Base-by-base conservation (phyloP, 495 filamentous ascomycete genomes). In the Aspergillus sclerotioniger region DNA sequence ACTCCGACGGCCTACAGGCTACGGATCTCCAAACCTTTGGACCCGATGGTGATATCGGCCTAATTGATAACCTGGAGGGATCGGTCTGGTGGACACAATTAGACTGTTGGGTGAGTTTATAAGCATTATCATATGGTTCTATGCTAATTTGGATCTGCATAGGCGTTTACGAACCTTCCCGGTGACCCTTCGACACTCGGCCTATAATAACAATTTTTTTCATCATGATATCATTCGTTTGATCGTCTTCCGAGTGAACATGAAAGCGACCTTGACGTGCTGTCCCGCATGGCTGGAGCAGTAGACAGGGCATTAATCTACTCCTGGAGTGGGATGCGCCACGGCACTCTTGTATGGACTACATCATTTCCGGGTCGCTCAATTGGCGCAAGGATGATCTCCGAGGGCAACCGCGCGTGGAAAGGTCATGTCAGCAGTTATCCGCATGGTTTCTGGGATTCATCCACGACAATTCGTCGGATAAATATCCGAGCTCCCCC, bases 41-140 rank as follows among this genome's bases (percentile, higher is more conserved):
- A 7, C 46, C 64, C 3, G 56, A 61, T 37, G 63, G 67, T 19
- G 71, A 74, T 39, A 49, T 61, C 9, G 62, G 62, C 3, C 60
- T 68, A 45, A 58, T 73, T 43, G 67, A 73, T 8, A 73, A 62
- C 21, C 51, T 73, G 3, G 70, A 73, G 10, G 68, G 70, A 5
- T 68, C 68, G 2, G 59, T 67, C 19, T 71, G 68, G 68, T 73
- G 70, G 70, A 64, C 68, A 13, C 70, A 73, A n/a, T 50, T 73
- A 29, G 70, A 73, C 47, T 68, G 68, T 39, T 73, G 70, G 70
- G 70, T 73, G 48, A 47, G 66, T 64, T 13, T n/a, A 41, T 17
- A 8, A 8, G 35, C 39, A 39, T 2, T 3, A 32, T 5, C 20
- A 16, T n/a, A 17, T 52, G 19, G 51, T 3, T 16, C 44, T 37